Percentiles rank a stretch among this genome's conserved stretches.
Evolutionary conservation across 2,329 filamentous ascomycete species (phyloP).

Genomic region (Sphaceloma murrayae): DNA sequence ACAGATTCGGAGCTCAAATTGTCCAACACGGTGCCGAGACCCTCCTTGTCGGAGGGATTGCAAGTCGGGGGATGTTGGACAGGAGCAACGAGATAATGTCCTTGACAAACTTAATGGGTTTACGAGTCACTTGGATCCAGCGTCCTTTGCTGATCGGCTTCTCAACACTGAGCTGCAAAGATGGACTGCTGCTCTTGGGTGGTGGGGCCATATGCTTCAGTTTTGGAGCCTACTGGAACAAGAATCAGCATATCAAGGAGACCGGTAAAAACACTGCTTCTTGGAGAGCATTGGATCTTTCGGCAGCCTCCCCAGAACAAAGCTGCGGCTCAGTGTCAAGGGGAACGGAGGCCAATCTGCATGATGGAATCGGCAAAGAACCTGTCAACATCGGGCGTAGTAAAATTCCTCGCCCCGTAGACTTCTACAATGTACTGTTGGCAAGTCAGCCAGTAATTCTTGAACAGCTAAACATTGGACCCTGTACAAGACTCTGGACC

Average conservation of each 20-base stretch:
- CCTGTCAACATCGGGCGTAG: neutral
- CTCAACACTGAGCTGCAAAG: conserved; percentile 42
- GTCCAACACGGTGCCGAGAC: conserved; percentile 38
- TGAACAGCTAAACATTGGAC: conserved; percentile 54
- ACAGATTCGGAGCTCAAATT: conserved; percentile 45
- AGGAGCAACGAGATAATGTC: conserved; percentile 47
- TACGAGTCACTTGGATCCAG: conserved; percentile 6
- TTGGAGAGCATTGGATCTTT: neutral
- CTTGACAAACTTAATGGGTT: conserved; percentile 19
- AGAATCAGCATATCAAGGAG: conserved; percentile 39
- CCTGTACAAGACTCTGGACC: conserved; percentile 59
- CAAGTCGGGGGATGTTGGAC: conserved; percentile 35
- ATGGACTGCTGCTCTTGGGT: conserved; percentile 55
- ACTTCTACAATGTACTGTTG: conserved; percentile 53
- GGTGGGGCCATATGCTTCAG: conserved; percentile 85
- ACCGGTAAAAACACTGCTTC: too few relatives aligned
- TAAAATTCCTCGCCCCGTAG: conserved; percentile 20
- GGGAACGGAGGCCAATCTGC: too few relatives aligned
- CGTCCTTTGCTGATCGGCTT: conserved; percentile 65
- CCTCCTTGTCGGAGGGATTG: conserved; percentile 46
- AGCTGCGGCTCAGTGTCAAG: neutral
- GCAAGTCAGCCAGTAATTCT: conserved; percentile 56
- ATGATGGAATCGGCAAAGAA: too few relatives aligned
- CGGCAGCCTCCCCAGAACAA: neutral
- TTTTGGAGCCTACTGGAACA: conserved; percentile 80